Evolutionary conservation across 805 yeast species (phyloP).

Genomic region (Schizosaccharomyces japonicus): DNA sequence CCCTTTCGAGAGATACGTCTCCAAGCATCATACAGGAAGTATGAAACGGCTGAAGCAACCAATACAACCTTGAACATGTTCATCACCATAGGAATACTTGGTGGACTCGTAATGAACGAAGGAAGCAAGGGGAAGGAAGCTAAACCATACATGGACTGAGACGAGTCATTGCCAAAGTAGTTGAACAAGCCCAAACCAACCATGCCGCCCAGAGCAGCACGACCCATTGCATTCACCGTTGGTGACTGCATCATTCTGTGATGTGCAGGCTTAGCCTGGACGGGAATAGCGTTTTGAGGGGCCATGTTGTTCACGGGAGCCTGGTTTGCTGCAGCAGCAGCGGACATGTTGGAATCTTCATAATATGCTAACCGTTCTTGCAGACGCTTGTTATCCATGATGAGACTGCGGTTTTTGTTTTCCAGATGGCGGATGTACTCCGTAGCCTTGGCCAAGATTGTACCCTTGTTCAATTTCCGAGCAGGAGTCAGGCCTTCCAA

Average conservation of each 20-base stretch:
- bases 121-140: not conserved
- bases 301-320: too few species aligned
- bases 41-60: not conserved
- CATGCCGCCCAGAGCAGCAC: not conserved
- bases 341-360: constrained; percentile 9
- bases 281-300: not conserved
- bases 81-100: not conserved
- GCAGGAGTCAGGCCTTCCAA: constrained; percentile 62
- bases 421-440: constrained; percentile 61
- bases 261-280: not conserved
- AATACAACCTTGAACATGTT: not conserved
- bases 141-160: not conserved
- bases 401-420: constrained; percentile 27
- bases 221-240: constrained; percentile 3
- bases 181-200: constrained; percentile 1
- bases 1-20: not conserved
- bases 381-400: constrained; percentile 17
- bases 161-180: not conserved
- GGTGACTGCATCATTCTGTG: not conserved
- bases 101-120: not conserved
- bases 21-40: not conserved
- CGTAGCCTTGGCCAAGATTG: constrained; percentile 50
- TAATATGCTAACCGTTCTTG: constrained; percentile 22
- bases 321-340: not conserved
- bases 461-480: constrained; percentile 51